phyloP scores from a whole-genome alignment of 1,284 basidiomycete species.

The Ceratobasidium theobromae region DNA sequence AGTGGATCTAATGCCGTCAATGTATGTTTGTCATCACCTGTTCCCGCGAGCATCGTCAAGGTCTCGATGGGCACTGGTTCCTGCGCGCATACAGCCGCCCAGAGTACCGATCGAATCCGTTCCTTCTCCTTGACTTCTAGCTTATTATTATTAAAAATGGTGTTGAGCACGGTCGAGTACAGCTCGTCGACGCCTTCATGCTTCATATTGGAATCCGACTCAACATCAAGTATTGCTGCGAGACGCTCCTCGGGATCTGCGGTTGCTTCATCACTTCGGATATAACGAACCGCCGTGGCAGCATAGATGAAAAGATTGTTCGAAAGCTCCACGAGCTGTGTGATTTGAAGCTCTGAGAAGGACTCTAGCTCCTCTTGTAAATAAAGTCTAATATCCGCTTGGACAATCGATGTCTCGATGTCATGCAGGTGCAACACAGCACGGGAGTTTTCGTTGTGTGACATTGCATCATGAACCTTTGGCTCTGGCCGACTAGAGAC shows the following conservation, averaged over 20 bases:
- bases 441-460: background rate
- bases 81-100: background rate
- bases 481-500: constrained; percentile 33
- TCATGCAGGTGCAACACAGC: constrained; percentile 24
- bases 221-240: background rate
- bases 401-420: constrained; percentile 26
- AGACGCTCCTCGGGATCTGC: background rate
- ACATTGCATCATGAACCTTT: background rate
- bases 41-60: background rate
- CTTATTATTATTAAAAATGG: background rate
- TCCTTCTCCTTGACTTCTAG: background rate
- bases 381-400: constrained; percentile 19
- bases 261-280: background rate
- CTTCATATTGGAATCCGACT: background rate
- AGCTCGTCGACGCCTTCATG: background rate
- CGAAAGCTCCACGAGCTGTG: background rate
- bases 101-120: background rate
- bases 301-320: constrained; percentile 32
- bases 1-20: background rate
- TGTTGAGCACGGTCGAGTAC: background rate
- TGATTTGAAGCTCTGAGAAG: background rate
- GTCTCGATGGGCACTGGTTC: background rate
- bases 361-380: background rate
- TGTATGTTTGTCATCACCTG: background rate
- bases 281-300: constrained; percentile 25